A percentile compares a stretch with the other conserved stretches of the same genome.
These are phyloP conservation scores for Conidiobolus incongruus DNA, from an alignment of 371 early-diverging fungal genomes.

Conservation along the genomic window DNA sequence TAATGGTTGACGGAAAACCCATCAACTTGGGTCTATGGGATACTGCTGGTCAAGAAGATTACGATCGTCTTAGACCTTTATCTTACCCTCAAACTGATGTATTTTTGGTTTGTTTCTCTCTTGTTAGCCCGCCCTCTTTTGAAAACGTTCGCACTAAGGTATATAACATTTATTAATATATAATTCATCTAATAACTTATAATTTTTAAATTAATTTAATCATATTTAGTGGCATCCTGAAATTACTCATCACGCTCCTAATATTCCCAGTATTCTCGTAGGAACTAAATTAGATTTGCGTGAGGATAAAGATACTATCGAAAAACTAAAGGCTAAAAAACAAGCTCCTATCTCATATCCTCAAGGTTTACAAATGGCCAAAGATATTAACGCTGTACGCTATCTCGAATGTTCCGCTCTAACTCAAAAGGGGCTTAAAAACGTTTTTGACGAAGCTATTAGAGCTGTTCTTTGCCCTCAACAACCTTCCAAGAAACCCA, in stretches of 20 bases:
- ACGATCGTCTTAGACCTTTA: conserved; percentile 83
- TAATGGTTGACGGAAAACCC: conserved; percentile 83
- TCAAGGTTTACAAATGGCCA: conserved; percentile 74
- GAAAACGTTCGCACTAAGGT: conserved; percentile 77
- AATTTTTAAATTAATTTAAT: neutral
- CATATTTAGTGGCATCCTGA: conserved; percentile 73
- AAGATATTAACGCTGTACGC: conserved; percentile 74
- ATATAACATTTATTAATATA: conserved; percentile 5
- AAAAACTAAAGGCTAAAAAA: conserved; percentile 62
- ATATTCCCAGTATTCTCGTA: conserved; percentile 86
- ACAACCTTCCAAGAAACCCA: conserved; percentile 26
- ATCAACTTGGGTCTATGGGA: conserved; percentile 96
- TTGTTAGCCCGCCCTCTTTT: conserved; percentile 73
- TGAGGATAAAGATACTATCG: conserved; percentile 73
- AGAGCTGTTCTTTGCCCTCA: conserved; percentile 75
- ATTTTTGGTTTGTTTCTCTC: conserved; percentile 71
- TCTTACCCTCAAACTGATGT: conserved; percentile 91
- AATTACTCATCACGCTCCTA: conserved; percentile 85
- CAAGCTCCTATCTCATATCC: conserved; percentile 79
- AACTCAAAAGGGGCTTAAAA: conserved; percentile 93
- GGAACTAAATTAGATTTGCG: conserved; percentile 98
- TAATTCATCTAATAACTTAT: neutral
- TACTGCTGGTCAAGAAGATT: too few species aligned
- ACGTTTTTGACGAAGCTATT: conserved; percentile 95
- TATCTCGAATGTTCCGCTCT: conserved; percentile 98